A percentile compares a stretch with the other conserved stretches of the same genome.
These are phyloP conservation scores for Pseudogymnoascus sp. DNA, from an alignment of 2,329 filamentous ascomycete genomes.

Conservation along the genomic window DNA sequence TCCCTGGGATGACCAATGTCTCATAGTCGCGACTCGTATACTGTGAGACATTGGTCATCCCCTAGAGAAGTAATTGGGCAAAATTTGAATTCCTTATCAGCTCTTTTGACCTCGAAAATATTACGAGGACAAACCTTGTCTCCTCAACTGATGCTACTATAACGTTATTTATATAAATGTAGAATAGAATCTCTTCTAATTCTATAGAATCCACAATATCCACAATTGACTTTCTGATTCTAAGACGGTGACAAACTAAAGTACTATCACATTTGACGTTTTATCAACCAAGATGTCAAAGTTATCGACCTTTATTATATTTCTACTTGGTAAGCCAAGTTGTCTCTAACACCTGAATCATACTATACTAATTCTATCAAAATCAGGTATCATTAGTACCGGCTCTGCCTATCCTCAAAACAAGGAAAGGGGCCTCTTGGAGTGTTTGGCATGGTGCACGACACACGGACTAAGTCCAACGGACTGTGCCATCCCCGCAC, in stretches of 20 bases:
- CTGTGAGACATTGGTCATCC: not conserved
- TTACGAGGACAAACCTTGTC: not conserved
- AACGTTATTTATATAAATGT: not conserved
- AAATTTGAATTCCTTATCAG: not conserved
- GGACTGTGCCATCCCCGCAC: not conserved
- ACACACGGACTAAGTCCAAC: not conserved
- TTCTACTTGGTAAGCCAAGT: not conserved
- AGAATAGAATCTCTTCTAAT: too few species aligned
- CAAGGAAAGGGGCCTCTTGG: not conserved
- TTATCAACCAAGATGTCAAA: not conserved
- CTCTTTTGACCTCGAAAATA: not conserved
- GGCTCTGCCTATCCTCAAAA: not conserved
- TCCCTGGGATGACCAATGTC: too few species aligned
- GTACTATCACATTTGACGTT: not conserved
- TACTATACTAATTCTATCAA: not conserved
- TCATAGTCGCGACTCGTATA: not conserved
- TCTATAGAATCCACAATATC: too few species aligned
- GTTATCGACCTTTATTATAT: not conserved
- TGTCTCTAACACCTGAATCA: not conserved
- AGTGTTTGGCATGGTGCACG: not conserved
- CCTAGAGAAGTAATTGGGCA: too few species aligned
- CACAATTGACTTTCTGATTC: too few species aligned
- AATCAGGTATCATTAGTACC: not conserved
- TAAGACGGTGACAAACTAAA: not conserved
- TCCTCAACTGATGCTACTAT: not conserved